Base-by-base conservation (phyloP, 129 eudicot species). In the Escallonia rubra region DNA sequence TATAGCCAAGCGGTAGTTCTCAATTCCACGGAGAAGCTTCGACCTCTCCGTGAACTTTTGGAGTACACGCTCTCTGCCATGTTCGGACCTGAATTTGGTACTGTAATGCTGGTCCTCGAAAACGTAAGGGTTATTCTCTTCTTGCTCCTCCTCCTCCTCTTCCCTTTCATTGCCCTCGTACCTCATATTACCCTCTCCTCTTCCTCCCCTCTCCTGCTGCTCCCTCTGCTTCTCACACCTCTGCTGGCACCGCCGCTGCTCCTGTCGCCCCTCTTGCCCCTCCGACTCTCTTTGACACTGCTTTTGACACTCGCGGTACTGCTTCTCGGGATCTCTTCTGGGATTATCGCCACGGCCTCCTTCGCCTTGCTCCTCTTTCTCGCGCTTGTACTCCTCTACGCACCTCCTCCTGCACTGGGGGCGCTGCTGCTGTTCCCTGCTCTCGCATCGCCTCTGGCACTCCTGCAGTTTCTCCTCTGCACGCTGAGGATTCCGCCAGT, bases 21-120 rank as follows among this genome's bases (percentile, higher is more conserved):
- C 75, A 60, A 93, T 82, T 0, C 92, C 96, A 0, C 66, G 56
- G 43, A 92, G 81, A 16, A 86, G 80, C 15, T 74, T 73, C 0
- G 98, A 88, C 46, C 89, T 79, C 16, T 88, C 79, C 0, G 86
- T 71, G 74, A 92, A 92, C 55, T 78, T 86, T 43, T 72, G 84
- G 41, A 88, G 86, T 10, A 88, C 48, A 40, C 84, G 63, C n/a
- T 81, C 11, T 2, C 72, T 81, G 1, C 98, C 98, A 7, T 74
- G 84, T 42, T 86, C 72, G 9, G 79, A 65, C 74, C 73, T 72
- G 11, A 78, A 23, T 50, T 54, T 64, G 1, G 95, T 72, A 4
- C 68, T 64, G 50, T 86, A 93, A 54, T 89, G 90, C 8, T 75
- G 60, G 0, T 89, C 96, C 72, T 82, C 69, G 53, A 93, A 93